A percentile compares a stretch with the other conserved stretches of the same genome.
phyloP scores from a whole-genome alignment of 2,329 filamentous ascomycete genomes.

The Aspergillus eucalypticola region DNA sequence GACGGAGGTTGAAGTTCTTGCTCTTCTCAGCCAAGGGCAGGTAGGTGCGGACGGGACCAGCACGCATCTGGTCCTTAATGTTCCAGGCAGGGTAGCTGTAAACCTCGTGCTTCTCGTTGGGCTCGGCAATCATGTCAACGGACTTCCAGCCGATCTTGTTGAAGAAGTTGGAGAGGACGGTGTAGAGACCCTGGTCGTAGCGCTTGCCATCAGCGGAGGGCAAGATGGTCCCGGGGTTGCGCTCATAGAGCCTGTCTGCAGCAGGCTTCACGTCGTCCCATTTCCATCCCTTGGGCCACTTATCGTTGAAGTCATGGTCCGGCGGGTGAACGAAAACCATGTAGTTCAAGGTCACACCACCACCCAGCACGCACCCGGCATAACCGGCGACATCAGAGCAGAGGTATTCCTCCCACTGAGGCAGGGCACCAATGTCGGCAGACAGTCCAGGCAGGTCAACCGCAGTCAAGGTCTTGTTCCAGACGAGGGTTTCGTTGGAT shows the following conservation, averaged over 20 bases:
- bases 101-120: constrained; percentile 65
- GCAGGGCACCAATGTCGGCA: constrained; percentile 21
- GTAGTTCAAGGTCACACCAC: constrained; percentile 31
- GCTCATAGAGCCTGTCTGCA: constrained; percentile 62
- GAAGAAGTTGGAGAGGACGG: constrained; percentile 62
- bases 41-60: constrained; percentile 71
- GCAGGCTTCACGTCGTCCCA: constrained; percentile 61
- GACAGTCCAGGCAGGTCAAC: constrained; percentile 32
- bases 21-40: constrained; percentile 61
- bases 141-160: constrained; percentile 62
- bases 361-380: constrained; percentile 30
- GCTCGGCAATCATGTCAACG: constrained; percentile 61
- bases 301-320: constrained; percentile 67
- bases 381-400: constrained; percentile 14
- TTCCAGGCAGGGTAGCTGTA: constrained; percentile 68
- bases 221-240: constrained; percentile 68
- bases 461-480: constrained; percentile 25
- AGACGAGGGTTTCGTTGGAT: constrained; percentile 25
- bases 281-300: constrained; percentile 73
- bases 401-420: constrained; percentile 5
- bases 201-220: constrained; percentile 67
- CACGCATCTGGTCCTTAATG: constrained; percentile 66
- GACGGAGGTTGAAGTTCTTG: constrained; percentile 67
- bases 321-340: constrained; percentile 48
- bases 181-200: constrained; percentile 68